Base-by-base conservation (phyloP, 805 yeast species). In the Wickerhamiella spandovensis region DNA sequence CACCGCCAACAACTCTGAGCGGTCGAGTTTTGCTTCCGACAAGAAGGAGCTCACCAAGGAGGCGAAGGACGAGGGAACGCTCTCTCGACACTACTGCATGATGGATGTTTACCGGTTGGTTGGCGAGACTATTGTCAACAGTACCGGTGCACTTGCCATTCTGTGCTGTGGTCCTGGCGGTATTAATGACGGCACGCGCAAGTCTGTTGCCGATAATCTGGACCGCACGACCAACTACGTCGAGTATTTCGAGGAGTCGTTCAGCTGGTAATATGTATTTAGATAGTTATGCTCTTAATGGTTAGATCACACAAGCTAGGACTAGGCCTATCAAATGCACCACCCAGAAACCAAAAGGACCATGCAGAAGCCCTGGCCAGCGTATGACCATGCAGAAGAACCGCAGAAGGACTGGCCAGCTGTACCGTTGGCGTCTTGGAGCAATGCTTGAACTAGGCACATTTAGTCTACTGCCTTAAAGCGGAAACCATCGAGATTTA, bases 221-320 rank as follows among this genome's bases (percentile, higher is more conserved):
- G 64, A 64, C 15, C 54, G 64, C 24, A 63, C 70, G 23, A 64
- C 68, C 2, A 68, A 72, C 43, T 67, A 82, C 45, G 72, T 84
- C n/a, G 87, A 81, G 53, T 77, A 77, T 59, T 77, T 71, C 59
- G 90, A 84, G 61, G 86, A 82, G 60, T 67, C 81, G 46, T 86
- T 82, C 64, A 70, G 74, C 18, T 83, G 90, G 90, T 77, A 59
- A 53, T 17, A 13, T 35, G 18, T 13, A n/a, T n/a, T n/a, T n/a
- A 28, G n/a, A 12, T 28, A 28, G 12, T 28, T 28, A 28, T 28
- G 32, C 12, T n/a, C n/a, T n/a, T n/a, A n/a, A n/a, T n/a, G n/a
- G n/a, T n/a, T n/a, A n/a, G n/a, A n/a, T n/a, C n/a, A n/a, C n/a
- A n/a, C n/a, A n/a, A n/a, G n/a, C n/a, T n/a, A n/a, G n/a, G n/a